Evolutionary conservation across 2,329 filamentous ascomycete species (phyloP).

Genomic region (Myriosclerotinia scirpicola): DNA sequence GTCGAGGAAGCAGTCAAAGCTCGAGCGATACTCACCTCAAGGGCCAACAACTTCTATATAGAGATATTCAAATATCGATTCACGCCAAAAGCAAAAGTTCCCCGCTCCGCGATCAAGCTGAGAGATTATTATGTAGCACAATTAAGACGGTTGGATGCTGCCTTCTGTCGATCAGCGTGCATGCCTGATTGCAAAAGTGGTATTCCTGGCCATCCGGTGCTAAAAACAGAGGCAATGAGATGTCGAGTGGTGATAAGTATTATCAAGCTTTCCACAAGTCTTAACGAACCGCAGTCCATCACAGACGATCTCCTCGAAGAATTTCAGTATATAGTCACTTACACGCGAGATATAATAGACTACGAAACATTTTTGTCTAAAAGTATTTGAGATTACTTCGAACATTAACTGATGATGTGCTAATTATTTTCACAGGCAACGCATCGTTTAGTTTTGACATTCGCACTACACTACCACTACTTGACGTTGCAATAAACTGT

Average conservation of each 20-base stretch:
- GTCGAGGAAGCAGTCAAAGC: conserved; percentile 35
- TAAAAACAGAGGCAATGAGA: conserved; percentile 14
- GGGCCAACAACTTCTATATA: conserved; percentile 44
- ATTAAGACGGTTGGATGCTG: conserved; percentile 16
- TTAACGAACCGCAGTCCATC: conserved; percentile 14
- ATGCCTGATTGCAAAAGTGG: not conserved
- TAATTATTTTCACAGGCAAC: not conserved
- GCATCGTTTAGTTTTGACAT: conserved; percentile 28
- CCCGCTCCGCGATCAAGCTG: conserved; percentile 12
- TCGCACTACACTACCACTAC: conserved; percentile 61
- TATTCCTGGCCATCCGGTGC: not conserved
- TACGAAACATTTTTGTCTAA: not conserved
- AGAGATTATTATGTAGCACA: conserved; percentile 17
- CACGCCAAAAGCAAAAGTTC: conserved; percentile 41
- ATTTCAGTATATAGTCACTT: conserved; percentile 17
- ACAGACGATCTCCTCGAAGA: conserved; percentile 10
- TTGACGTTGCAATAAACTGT: conserved; percentile 64
- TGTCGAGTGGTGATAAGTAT: not conserved
- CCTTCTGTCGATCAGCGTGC: conserved; percentile 11
- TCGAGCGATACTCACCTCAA: conserved; percentile 39
- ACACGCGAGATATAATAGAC: conserved; percentile 13
- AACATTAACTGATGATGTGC: not conserved
- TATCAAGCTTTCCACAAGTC: conserved; percentile 19
- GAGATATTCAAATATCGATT: conserved; percentile 26
- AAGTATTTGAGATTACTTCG: conserved; percentile 1